Base-by-base conservation (phyloP, 495 filamentous ascomycete genomes). In the Aspergillus saccharolyticus region DNA sequence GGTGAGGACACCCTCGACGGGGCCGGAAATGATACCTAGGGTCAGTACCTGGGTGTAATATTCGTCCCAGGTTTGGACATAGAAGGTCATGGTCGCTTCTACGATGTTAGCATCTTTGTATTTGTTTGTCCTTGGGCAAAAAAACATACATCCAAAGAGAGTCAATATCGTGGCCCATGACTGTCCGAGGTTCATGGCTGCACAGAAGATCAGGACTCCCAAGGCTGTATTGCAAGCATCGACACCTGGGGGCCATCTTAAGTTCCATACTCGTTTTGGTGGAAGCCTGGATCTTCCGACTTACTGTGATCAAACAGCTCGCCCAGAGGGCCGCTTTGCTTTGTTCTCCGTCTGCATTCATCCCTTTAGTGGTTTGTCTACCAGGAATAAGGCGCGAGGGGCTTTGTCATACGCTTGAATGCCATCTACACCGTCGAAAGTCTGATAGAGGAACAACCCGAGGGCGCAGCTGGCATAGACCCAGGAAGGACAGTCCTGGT, bases 1-100 rank as follows among this genome's bases (percentile, higher is more conserved):
- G 44, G 89, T 91, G 44, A 97, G 76, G 56, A 98, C 87, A 28
- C 94, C 94, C 74, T 98, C 94, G 44, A 98, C 94, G 6, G 94
- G 94, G 0, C 94, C 94, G 60, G 92, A 97, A 56, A 98, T 80
- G 62, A 97, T 76, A 53, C 94, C 94, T 0, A 98, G 82, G 15
- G 90, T 96, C 21, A 98, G 83, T 10, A 93, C 91, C 68, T 96
- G 89, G 42, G 94, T 98, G 75, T 97, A 95, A 73, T 96, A 97
- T 74, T 97, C 94, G 62, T 98, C 94, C 94, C 94, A 98, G 28
- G 94, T 98, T 70, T 97, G 94, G 20, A 98, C 86, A 70, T 98
- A 98, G 73, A 98, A 98, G 16, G 91, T 96, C 65, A 92, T 77
- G 33, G 87, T 83, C 0, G 87, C 86, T 89, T 60, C 33, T 19